These are phyloP conservation scores for Solanum pimpinellifolium DNA, from an alignment of 257 asterid genomes.

Conservation along the genomic window DNA sequence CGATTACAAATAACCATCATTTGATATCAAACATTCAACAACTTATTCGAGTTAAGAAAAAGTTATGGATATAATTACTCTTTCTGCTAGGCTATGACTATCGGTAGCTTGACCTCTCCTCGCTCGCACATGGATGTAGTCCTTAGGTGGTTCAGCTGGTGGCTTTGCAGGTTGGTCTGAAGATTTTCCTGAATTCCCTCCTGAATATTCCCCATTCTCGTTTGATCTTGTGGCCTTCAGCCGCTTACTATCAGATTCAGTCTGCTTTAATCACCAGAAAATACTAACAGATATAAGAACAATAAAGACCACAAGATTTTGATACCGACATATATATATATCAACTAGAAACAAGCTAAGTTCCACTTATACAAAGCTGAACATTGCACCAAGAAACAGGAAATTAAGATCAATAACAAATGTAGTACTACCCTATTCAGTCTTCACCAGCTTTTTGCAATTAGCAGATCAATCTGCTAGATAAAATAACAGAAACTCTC, in stretches of 20 bases:
- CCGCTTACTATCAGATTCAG: conserved; percentile 20
- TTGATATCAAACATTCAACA: neutral
- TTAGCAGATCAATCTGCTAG: neutral
- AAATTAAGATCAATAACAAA: neutral
- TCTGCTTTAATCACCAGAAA: conserved; percentile 8
- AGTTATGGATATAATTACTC: conserved; percentile 13
- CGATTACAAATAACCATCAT: neutral
- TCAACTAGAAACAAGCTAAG: neutral
- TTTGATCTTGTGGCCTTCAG: conserved; percentile 15
- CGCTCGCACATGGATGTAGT: conserved; percentile 42
- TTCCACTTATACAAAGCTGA: neutral
- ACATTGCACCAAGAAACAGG: neutral
- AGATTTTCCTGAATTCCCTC: conserved; percentile 17
- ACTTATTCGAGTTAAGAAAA: neutral
- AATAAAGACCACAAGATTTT: neutral
- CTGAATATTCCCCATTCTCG: conserved; percentile 8
- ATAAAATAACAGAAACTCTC: neutral
- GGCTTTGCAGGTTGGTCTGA: conserved; percentile 17
- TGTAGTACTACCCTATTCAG: neutral
- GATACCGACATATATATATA: neutral
- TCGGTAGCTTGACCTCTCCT: conserved; percentile 52
- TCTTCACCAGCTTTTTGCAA: neutral
- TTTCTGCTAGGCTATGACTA: conserved; percentile 44
- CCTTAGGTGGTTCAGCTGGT: conserved; percentile 27
- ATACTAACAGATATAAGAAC: neutral